Conservation (phyloP, 805 yeast genomes). For the Candida cerambycidarum region DNA sequence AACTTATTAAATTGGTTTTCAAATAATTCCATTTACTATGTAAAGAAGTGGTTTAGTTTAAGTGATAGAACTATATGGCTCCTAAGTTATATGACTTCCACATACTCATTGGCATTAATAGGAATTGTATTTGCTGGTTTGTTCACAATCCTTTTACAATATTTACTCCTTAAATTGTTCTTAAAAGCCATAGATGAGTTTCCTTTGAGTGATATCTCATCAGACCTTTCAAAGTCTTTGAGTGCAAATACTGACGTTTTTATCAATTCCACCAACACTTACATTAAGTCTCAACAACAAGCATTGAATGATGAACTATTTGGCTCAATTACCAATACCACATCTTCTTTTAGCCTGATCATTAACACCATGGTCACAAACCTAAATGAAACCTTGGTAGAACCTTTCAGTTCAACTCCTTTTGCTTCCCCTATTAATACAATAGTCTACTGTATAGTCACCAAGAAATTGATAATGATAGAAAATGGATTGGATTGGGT, state of each 20-base stretch:
- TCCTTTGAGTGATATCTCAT: conserved; percentile 7
- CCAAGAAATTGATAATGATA: conserved; percentile 63
- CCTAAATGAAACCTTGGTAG: conserved; percentile 59
- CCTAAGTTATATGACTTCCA: conserved; percentile 51
- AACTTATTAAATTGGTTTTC: conserved; percentile 16
- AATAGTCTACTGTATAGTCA: conserved; percentile 77
- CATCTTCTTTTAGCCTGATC: conserved; percentile 60
- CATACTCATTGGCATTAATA: conserved; percentile 50
- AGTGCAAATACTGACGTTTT: conserved; percentile 7
- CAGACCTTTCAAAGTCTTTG: conserved; percentile 1
- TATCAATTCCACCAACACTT: conserved; percentile 48
- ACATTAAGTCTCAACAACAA: conserved; percentile 48
- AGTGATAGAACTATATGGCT: conserved; percentile 37
- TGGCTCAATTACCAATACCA: conserved; percentile 61
- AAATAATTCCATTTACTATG: conserved; percentile 14
- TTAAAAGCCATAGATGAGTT: conserved; percentile 14
- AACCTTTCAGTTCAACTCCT: conserved; percentile 67
- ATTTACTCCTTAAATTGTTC: conserved; percentile 38
- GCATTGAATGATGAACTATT: conserved; percentile 63
- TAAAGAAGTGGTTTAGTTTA: conserved; percentile 12
- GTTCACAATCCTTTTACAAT: conserved; percentile 54
- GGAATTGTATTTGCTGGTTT: conserved; percentile 60
- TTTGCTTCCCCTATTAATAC: conserved; percentile 61
- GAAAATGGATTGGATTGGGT: conserved; percentile 82
- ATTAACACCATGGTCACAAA: conserved; percentile 53